A percentile compares a stretch with the other conserved stretches of the same genome.
Evolutionary conservation across 1,284 basidiomycete genomes (phyloP).

Genomic region (Mycena sp.): DNA sequence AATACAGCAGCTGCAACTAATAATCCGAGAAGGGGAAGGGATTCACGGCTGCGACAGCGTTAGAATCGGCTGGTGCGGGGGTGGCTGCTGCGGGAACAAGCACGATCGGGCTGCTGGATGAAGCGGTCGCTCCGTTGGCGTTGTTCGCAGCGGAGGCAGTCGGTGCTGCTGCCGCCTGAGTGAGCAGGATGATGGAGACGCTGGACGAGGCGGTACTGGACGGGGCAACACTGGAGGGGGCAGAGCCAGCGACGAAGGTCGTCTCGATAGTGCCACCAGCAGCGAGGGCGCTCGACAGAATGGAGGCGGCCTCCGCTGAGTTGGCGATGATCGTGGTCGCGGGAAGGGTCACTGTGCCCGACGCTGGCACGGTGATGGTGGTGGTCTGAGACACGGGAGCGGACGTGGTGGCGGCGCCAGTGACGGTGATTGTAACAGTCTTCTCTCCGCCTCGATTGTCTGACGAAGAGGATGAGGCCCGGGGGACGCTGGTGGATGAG

Average conservation of each 20-base stretch:
- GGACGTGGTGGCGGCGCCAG: conserved; percentile 25
- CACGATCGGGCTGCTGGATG: not conserved
- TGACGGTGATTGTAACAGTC: conserved; percentile 48
- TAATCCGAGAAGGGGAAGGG: conserved; percentile 21
- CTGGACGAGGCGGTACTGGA: not conserved
- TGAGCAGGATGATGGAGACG: conserved; percentile 9
- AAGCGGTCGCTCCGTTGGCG: not conserved
- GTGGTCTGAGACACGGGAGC: not conserved
- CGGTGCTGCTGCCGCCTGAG: not conserved
- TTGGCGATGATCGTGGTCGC: conserved; percentile 54
- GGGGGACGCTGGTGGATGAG: conserved; percentile 9
- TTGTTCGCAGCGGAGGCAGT: not conserved
- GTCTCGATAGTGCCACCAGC: conserved; percentile 31
- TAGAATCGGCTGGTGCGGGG: not conserved
- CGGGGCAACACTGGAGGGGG: not conserved
- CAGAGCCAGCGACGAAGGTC: conserved; percentile 1
- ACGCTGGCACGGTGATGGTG: conserved; percentile 28
- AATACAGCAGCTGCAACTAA: too few relatives aligned
- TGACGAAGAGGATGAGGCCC: conserved; percentile 5
- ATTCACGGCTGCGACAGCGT: not conserved
- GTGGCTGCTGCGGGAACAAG: not conserved
- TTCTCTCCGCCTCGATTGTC: conserved; percentile 9
- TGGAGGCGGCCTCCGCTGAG: conserved; percentile 51
- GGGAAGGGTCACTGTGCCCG: conserved; percentile 36
- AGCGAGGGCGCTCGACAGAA: conserved; percentile 49